Evolutionary conservation across 2,329 filamentous ascomycete species (phyloP), one percentile per base, ranked within the genome.

Genomic region (Alternaria angustiovoidea): DNA sequence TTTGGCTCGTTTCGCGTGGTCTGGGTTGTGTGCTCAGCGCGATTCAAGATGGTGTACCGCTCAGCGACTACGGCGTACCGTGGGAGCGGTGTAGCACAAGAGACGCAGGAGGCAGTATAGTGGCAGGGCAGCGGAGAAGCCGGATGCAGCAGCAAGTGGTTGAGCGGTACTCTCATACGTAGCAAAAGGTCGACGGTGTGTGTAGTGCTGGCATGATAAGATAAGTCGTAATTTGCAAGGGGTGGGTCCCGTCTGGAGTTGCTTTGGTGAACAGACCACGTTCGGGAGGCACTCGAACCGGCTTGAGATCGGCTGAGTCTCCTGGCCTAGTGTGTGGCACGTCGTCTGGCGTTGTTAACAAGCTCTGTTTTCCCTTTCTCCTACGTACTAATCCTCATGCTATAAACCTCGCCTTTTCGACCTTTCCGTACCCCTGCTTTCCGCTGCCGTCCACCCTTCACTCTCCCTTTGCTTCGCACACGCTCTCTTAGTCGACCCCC

Each of bases 231-330:
- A 36, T 58, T 53, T 32, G 51, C 55, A 58, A 44, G 57, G 51
- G 57, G 30, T 43, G 38, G 38, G 38, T 22, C 38, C 30, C 14
- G 34, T 41, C 49, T 51, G 57, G 57, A 55, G 57, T 49, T 56
- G 57, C 57, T 54, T 54, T 36, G 46, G 52, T 54, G 52, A 47
- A 54, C 51, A 53, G 51, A 53, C 51, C 51, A 53, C 38, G 51
- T 54, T 54, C 57, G 57, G 52, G 57, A 56, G 24, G 54, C 57
- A 56, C 44, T 54, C 39, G 51, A 51, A 54, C 57, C 51, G 52
- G 44, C 39, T 46, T 51, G 54, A 47, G 58, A 60, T 60, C 58
- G 58, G 58, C 58, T 60, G 53, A 42, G 51, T 55, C 53, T 39
- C 46, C 43, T 38, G 39, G 44, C 36, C 53, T 59, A 60, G 58